Evolutionary conservation across 2,329 filamentous ascomycete species (phyloP).

Genomic region (Pseudocercospora ulei): DNA sequence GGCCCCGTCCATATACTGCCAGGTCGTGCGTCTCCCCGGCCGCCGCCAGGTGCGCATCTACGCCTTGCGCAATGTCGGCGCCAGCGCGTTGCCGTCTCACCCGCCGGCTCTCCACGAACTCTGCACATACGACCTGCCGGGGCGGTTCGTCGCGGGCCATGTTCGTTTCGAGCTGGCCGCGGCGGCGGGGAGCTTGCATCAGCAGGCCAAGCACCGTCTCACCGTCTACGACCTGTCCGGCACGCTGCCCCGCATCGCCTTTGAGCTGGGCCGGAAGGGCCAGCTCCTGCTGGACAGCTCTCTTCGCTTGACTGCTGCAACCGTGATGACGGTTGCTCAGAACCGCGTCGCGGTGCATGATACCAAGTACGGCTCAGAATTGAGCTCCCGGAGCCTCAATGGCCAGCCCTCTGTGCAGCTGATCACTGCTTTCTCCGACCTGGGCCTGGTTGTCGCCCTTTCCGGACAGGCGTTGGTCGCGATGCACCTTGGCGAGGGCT

Average conservation of each 20-base stretch:
- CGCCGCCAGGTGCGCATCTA: conserved; percentile 18
- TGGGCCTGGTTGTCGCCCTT: conserved; percentile 57
- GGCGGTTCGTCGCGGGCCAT: conserved; percentile 6
- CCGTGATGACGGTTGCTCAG: conserved; percentile 53
- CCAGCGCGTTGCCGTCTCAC: conserved; percentile 13
- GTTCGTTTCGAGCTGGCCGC: conserved; percentile 39
- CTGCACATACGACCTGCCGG: conserved; percentile 24
- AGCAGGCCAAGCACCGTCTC: conserved; percentile 48
- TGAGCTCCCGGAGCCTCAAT: conserved; percentile 33
- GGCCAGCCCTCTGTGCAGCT: conserved; percentile 7
- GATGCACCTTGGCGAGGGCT: conserved; percentile 45
- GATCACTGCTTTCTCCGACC: conserved; percentile 52
- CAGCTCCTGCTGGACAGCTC: conserved; percentile 50
- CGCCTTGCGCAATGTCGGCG: conserved; percentile 16
- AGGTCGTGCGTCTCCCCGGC: conserved; percentile 15
- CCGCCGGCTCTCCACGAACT: conserved; percentile 19
- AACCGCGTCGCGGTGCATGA: conserved; percentile 56
- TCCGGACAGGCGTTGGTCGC: conserved; percentile 56
- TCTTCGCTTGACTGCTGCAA: conserved; percentile 55
- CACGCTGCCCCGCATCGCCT: conserved; percentile 52
- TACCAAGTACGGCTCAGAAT: conserved; percentile 52
- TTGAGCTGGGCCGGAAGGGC: conserved; percentile 38
- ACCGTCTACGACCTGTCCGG: conserved; percentile 55
- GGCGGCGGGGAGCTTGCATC: conserved; percentile 54
- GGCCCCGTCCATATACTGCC: conserved; percentile 21